Percentiles rank a stretch among this genome's conserved stretches.
Evolutionary conservation across 2,329 filamentous ascomycete species (phyloP).

Genomic region (Chaetomiaceae sp.): DNA sequence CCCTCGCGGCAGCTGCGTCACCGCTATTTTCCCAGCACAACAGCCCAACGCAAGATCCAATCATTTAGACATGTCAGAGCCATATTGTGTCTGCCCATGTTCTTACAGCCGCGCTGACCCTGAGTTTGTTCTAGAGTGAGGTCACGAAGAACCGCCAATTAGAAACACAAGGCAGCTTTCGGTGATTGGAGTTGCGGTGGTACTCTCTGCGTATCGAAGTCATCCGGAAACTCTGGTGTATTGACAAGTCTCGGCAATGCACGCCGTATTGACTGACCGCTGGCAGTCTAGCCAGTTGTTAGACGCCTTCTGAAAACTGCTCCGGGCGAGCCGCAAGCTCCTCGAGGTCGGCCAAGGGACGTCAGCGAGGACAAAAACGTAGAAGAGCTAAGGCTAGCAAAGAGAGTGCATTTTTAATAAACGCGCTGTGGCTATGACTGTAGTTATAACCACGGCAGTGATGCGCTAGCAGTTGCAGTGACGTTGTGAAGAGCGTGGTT

Average conservation of each 20-base stretch:
- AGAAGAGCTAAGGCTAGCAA: neutral
- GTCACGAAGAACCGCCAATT: no score
- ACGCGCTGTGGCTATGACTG: neutral
- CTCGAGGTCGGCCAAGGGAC: neutral
- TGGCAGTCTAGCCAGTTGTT: neutral
- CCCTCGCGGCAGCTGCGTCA: no score
- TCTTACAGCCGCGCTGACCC: no score
- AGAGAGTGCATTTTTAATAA: neutral
- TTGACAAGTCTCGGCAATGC: neutral
- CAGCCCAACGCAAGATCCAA: no score
- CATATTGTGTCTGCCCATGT: no score
- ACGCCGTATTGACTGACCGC: neutral
- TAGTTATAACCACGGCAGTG: no score
- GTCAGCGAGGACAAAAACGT: neutral
- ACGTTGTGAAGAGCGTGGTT: no score
- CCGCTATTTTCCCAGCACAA: no score
- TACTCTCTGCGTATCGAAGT: neutral
- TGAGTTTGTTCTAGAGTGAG: no score
- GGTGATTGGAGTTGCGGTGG: neutral
- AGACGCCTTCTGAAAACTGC: neutral
- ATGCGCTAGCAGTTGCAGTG: no score
- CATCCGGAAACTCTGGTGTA: neutral
- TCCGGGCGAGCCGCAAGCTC: neutral
- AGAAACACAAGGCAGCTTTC: no score
- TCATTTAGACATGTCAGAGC: no score